Evolutionary conservation across 2,329 filamentous ascomycete genomes (phyloP).

Genomic region (Microcyclospora tardicrescens): DNA sequence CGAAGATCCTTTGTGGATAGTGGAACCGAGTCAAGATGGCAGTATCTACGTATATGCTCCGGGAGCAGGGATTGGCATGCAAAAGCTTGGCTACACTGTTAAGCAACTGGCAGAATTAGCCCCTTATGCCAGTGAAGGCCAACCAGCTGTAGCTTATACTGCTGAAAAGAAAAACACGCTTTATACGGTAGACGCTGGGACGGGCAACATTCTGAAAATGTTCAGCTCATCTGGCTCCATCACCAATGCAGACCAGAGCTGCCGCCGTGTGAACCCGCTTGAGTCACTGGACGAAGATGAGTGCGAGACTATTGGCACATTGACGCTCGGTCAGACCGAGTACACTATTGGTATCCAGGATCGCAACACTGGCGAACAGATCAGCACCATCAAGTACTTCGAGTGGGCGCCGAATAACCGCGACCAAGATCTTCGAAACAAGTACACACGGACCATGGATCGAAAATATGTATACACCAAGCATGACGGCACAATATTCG

Average conservation of each 20-base stretch:
- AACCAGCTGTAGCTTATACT: conserved; percentile 73
- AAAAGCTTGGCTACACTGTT: conserved; percentile 59
- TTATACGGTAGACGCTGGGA: conserved; percentile 77
- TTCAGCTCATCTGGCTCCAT: conserved; percentile 62
- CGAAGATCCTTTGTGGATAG: conserved; percentile 86
- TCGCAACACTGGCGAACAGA: conserved; percentile 54
- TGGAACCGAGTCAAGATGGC: conserved; percentile 81
- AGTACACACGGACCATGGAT: conserved; percentile 74
- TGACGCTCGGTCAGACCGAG: conserved; percentile 74
- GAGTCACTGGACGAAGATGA: conserved; percentile 45
- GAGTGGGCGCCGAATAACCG: conserved; percentile 92
- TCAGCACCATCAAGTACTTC: conserved; percentile 83
- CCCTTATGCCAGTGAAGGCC: conserved; percentile 56
- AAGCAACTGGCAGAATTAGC: conserved; percentile 72
- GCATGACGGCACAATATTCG: conserved; percentile 72
- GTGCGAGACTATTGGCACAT: conserved; percentile 65
- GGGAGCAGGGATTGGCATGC: conserved; percentile 44
- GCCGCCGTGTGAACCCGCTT: conserved; percentile 53
- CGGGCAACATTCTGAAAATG: conserved; percentile 67
- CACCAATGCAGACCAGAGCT: conserved; percentile 59
- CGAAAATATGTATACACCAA: conserved; percentile 78
- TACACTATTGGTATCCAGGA: conserved; percentile 82
- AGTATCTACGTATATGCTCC: conserved; percentile 78
- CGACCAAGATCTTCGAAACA: conserved; percentile 72
- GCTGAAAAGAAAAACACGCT: conserved; percentile 84